phyloP scores from a whole-genome alignment of 176 grass and related monocot genomes.

The Tillandsia leiboldiana region DNA sequence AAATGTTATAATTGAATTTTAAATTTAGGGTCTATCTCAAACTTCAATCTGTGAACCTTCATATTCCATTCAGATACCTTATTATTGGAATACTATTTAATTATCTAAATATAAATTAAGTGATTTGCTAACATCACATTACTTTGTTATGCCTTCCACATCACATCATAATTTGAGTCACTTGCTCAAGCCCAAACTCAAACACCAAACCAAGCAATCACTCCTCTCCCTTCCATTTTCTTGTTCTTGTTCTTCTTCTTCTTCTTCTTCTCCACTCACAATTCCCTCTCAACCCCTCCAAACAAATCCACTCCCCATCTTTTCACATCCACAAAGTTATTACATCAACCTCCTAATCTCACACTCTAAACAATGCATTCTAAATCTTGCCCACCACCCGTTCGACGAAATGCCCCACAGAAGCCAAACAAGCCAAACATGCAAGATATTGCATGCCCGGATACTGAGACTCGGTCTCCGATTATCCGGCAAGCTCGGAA shows the following conservation, averaged over 20 bases:
- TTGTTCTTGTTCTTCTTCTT: conserved; percentile 1
- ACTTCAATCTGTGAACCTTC: too few species aligned
- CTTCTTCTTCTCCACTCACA: conserved; percentile 3
- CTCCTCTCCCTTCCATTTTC: background rate
- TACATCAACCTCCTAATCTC: conserved; percentile 18
- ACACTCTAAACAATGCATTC: conserved; percentile 20
- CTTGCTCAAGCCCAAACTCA: background rate
- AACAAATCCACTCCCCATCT: background rate
- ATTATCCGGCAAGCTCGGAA: conserved; percentile 18
- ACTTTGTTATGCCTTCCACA: background rate
- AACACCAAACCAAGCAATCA: background rate
- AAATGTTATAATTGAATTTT: too few species aligned
- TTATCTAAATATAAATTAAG: too few species aligned
- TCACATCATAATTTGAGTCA: background rate
- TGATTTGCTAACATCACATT: background rate
- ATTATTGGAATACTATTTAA: too few species aligned
- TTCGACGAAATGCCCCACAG: conserved; percentile 22
- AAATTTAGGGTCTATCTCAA: too few species aligned
- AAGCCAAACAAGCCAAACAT: conserved; percentile 6
- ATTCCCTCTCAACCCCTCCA: background rate
- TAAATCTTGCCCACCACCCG: conserved; percentile 9
- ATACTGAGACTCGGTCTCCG: conserved; percentile 23
- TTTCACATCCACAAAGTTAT: conserved; percentile 7
- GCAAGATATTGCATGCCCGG: conserved; percentile 33
- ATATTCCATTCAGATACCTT: too few species aligned